Conservation (phyloP, 805 yeast species). For the Starmera quercuum region DNA sequence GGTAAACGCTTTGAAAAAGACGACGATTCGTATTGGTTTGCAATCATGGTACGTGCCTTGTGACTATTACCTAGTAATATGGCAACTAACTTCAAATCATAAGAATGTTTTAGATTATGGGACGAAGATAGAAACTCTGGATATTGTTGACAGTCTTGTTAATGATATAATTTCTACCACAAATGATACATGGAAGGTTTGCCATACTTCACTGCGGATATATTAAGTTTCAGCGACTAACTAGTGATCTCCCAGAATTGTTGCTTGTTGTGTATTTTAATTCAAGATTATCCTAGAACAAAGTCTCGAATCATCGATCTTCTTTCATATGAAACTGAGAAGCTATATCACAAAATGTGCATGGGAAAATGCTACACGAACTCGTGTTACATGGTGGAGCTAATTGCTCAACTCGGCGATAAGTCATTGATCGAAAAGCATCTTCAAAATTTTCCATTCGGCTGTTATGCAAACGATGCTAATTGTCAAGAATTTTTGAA, state of each 20-base stretch:
- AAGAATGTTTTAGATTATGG: constrained; percentile 15
- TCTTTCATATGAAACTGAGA: neutral
- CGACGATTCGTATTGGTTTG: constrained; percentile 18
- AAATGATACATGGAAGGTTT: constrained; percentile 19
- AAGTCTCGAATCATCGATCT: neutral
- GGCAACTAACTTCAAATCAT: neutral
- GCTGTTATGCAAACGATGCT: constrained; percentile 13
- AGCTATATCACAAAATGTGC: neutral
- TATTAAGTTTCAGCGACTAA: neutral
- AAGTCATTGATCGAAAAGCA: neutral
- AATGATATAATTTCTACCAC: neutral
- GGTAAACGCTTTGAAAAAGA: constrained; percentile 12
- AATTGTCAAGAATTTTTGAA: constrained; percentile 9
- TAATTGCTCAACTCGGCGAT: constrained; percentile 14
- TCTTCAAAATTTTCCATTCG: constrained; percentile 1
- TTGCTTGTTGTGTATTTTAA: constrained; percentile 16
- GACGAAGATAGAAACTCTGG: neutral
- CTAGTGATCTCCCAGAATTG: neutral
- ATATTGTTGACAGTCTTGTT: constrained; percentile 7
- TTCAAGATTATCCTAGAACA: constrained; percentile 13
- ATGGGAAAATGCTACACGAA: constrained; percentile 5
- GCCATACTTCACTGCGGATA: no score
- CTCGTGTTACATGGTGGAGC: constrained; percentile 14
- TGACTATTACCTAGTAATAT: no score
- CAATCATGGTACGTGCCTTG: constrained; percentile 8